These are phyloP conservation scores for Monosporozyma aerobia DNA, from an alignment of 805 yeast genomes.

Conservation along the genomic window DNA sequence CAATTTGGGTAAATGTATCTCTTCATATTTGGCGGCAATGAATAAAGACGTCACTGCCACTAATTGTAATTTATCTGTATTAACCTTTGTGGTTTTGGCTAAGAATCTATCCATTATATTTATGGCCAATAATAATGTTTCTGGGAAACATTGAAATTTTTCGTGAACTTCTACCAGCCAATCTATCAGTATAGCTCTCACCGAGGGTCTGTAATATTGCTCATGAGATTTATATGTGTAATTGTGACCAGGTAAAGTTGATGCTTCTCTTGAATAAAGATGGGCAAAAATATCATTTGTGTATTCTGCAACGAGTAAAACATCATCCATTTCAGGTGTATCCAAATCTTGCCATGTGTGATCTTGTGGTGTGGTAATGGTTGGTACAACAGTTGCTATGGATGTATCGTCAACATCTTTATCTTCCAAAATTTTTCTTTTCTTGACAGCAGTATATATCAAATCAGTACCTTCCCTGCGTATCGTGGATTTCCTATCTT, in stretches of 20 bases:
- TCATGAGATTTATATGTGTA: constrained; percentile 45
- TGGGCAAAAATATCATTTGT: constrained; percentile 76
- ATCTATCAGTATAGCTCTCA: constrained; percentile 83
- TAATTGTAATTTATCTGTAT: constrained; percentile 71
- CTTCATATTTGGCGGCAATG: constrained; percentile 90
- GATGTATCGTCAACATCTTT: background rate
- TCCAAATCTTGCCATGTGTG: constrained; percentile 44
- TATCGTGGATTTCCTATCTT: background rate
- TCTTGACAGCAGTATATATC: constrained; percentile 6
- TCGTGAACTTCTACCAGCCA: constrained; percentile 89
- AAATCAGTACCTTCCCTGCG: constrained; percentile 3
- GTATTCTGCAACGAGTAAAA: constrained; percentile 86
- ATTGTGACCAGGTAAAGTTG: constrained; percentile 62
- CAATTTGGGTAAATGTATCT: constrained; percentile 79
- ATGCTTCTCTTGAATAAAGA: constrained; percentile 55
- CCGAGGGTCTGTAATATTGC: constrained; percentile 57
- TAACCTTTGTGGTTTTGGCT: constrained; percentile 55
- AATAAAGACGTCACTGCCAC: constrained; percentile 79
- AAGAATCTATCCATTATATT: constrained; percentile 83
- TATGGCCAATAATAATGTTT: constrained; percentile 73
- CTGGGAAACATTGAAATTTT: constrained; percentile 74
- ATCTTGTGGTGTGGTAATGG: constrained; percentile 22
- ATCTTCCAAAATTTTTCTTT: constrained; percentile 7
- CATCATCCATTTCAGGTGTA: constrained; percentile 60
- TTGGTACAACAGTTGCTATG: constrained; percentile 48